These are phyloP conservation scores for Taphrina pruni DNA, from an alignment of 1,139 yeast species.

Conservation along the genomic window DNA sequence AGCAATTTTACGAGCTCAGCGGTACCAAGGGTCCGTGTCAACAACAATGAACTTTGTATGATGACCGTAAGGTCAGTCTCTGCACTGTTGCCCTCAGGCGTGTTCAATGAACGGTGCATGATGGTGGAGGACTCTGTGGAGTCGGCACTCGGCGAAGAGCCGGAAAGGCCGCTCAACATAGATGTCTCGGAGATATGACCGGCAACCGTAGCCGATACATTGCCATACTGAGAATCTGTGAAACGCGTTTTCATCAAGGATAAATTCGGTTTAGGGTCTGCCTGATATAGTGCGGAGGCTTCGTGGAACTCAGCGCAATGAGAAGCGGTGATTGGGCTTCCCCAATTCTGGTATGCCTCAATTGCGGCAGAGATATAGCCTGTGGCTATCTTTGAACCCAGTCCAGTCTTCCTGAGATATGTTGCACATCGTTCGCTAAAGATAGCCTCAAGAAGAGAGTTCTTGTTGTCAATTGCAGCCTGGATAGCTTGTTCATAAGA, in stretches of 20 bases:
- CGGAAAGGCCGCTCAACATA: background rate
- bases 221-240: background rate
- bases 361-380: constrained; percentile 21
- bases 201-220: background rate
- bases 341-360: constrained; percentile 24
- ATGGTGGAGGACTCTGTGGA: background rate
- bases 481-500: constrained; percentile 26
- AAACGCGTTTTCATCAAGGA: background rate
- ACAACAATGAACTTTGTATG: constrained; percentile 24
- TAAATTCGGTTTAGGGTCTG: background rate
- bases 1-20: constrained; percentile 41
- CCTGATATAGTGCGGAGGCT: background rate
- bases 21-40: constrained; percentile 10
- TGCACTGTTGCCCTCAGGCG: constrained; percentile 11
- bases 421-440: constrained; percentile 34
- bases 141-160: background rate
- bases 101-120: background rate
- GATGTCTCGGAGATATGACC: constrained; percentile 6
- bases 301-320: background rate
- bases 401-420: background rate
- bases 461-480: background rate
- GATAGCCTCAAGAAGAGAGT: constrained; percentile 5
- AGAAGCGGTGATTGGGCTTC: constrained; percentile 7
- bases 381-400: background rate
- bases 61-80: constrained; percentile 25